Evolutionary conservation across 2,329 filamentous ascomycete genomes (phyloP), one percentile per base, ranked within the genome.

Genomic region (Dactylellina haptotyla): DNA sequence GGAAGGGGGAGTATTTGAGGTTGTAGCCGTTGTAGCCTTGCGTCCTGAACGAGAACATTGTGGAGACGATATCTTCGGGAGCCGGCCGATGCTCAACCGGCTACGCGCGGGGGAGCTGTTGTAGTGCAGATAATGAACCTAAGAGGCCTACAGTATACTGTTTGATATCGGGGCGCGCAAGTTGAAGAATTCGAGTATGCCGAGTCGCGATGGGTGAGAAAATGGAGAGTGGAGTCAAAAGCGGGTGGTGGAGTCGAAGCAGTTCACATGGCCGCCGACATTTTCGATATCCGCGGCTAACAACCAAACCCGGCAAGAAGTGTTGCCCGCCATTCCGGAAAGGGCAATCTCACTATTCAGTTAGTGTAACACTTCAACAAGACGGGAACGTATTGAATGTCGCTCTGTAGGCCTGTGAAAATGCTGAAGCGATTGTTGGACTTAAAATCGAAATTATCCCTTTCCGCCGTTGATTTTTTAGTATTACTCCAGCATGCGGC

Each of bases 1-100:
- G 96, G 84, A 97, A 99, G 4, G 95, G 95, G 64, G 94, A 98
- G 85, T 98, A 99, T 83, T 97, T 97, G 82, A 97, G 93, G 77
- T 91, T 92, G 83, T 96, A 97, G 79, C 93, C 93, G 82, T 98
- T 97, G 86, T 88, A 98, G 79, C 95, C 95, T 80, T 92, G 87
- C 20, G 95, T 98, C 76, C 91, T 90, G 83, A 91, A 98, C 83
- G 97, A 93, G 78, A 98, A 89, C 93, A 98, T 97, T 37, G 51
- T 46, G 59, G 23, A 8, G 45, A 4, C 18, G 14, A 16, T 28
- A 26, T 39, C 48, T 62, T 53, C 53, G 53, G 53, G 32, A 28
- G n/a, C 20, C 14, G 12, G 34, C 53, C 53, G 53, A 41, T n/a
- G 1, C 4, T 28, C 39, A 53, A 59, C n/a, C 45, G 18, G 43